Conservation (phyloP, 164 flowering plant species). For the Liriodendron chinense region DNA sequence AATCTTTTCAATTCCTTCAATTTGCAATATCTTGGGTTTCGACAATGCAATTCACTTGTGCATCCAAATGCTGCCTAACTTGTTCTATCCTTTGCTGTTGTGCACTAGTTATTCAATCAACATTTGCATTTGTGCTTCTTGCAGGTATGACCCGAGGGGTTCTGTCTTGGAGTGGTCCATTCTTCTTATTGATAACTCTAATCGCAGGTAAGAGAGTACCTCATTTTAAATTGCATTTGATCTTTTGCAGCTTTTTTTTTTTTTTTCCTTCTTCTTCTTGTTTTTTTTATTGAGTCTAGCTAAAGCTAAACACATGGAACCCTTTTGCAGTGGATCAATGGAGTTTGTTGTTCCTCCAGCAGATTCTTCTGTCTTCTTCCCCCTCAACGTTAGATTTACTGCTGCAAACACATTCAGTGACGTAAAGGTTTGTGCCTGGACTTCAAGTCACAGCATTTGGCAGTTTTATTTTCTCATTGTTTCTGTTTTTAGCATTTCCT, state of each 20-base stretch:
- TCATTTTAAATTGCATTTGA: neutral
- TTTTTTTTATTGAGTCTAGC: neutral
- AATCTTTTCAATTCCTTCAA: too few species aligned
- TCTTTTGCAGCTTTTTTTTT: neutral
- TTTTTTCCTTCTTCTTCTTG: too few species aligned
- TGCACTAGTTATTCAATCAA: too few species aligned
- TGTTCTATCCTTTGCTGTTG: too few species aligned
- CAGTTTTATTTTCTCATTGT: neutral
- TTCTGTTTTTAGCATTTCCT: too few species aligned
- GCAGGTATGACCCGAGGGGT: conserved; percentile 81
- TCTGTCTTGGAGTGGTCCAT: conserved; percentile 91
- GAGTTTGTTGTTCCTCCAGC: conserved; percentile 96
- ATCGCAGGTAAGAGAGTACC: conserved; percentile 63
- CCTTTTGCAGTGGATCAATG: conserved; percentile 82
- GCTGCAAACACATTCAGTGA: conserved; percentile 87
- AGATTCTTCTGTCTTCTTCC: conserved; percentile 83
- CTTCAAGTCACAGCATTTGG: neutral
- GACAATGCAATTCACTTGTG: too few species aligned
- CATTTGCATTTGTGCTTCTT: conserved; percentile 4
- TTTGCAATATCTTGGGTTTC: too few species aligned
- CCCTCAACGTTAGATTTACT: conserved; percentile 79
- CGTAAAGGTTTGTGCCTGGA: conserved; percentile 57
- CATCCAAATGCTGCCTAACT: too few species aligned
- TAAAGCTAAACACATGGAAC: neutral
- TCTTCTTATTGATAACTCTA: conserved; percentile 82